Conservation (phyloP, 169 alveolate species). For the Plasmodium reichenowi region DNA sequence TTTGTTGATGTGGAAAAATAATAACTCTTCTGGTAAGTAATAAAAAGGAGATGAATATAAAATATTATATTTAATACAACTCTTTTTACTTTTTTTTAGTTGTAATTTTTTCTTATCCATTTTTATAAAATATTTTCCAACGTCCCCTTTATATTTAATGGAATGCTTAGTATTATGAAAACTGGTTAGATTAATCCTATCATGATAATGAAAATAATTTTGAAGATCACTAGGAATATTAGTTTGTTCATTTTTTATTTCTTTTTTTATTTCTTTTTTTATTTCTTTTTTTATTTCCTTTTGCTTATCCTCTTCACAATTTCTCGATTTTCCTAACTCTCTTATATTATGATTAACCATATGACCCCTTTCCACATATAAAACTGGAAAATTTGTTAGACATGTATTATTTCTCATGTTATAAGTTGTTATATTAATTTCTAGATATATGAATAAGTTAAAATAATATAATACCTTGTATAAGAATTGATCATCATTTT, state of each 20-base stretch:
- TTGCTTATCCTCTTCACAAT: not conserved
- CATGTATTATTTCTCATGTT: slow-evolving; percentile 21
- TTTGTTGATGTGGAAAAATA: too few relatives aligned
- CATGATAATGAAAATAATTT: too few relatives aligned
- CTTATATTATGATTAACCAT: not conserved
- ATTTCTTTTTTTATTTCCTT: not conserved
- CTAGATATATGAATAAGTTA: slow-evolving; percentile 34
- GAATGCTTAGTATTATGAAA: too few relatives aligned
- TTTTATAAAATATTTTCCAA: too few relatives aligned
- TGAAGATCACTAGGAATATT: not conserved
- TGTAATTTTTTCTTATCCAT: too few relatives aligned
- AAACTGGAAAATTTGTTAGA: slow-evolving; percentile 33
- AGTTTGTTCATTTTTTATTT: not conserved
- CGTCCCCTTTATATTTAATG: too few relatives aligned
- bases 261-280: not conserved
- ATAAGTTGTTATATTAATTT: slow-evolving; percentile 34
- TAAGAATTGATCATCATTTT: slow-evolving; percentile 8
- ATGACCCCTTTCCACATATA: too few relatives aligned
- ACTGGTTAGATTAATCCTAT: too few relatives aligned
- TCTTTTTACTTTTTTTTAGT: too few relatives aligned
- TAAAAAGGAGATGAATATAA: too few relatives aligned
- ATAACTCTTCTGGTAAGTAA: too few relatives aligned
- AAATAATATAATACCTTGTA: slow-evolving; percentile 43
- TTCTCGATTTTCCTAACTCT: not conserved
- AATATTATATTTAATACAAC: too few relatives aligned